phyloP scores from a whole-genome alignment of 1,139 yeast genomes.

The Kodamaea ohmeri region DNA sequence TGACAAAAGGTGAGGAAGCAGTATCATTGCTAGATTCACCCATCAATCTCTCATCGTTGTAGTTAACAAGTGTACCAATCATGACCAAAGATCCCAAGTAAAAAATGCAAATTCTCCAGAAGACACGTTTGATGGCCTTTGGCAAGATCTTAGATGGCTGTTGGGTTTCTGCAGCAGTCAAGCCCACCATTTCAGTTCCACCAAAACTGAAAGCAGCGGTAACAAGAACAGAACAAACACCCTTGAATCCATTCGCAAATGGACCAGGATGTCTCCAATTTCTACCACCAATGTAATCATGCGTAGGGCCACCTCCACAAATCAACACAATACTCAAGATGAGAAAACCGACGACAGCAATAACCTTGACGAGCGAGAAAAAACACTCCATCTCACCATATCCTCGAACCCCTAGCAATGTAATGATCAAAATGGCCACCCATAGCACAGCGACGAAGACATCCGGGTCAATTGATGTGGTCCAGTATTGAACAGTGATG shows the following conservation, averaged over 20 bases:
- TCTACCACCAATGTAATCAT: constrained; percentile 25
- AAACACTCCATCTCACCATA: constrained; percentile 47
- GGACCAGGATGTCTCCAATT: constrained; percentile 44
- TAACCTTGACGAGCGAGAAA: constrained; percentile 37
- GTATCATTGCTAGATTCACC: constrained; percentile 41
- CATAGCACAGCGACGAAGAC: constrained; percentile 41
- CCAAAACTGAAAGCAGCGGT: constrained; percentile 28
- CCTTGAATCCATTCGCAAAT: constrained; percentile 43
- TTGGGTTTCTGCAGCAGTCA: constrained; percentile 49
- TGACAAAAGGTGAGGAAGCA: constrained; percentile 62
- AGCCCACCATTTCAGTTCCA: constrained; percentile 42
- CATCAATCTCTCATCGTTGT: constrained; percentile 28
- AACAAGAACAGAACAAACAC: constrained; percentile 45
- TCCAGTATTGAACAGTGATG: constrained; percentile 43
- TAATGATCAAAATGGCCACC: constrained; percentile 34
- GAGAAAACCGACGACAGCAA: constrained; percentile 41
- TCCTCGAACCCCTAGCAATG: constrained; percentile 41
- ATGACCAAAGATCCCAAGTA: constrained; percentile 48
- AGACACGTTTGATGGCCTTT: constrained; percentile 69
- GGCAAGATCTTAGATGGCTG: constrained; percentile 57
- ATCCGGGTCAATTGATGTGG: constrained; percentile 33
- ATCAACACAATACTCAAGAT: constrained; percentile 42
- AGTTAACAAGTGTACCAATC: constrained; percentile 47
- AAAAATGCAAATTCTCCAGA: constrained; percentile 67
- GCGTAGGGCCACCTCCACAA: constrained; percentile 36